These are phyloP conservation scores for Schwanniomyces etchellsii DNA, from an alignment of 1,139 yeast species.

Conservation along the genomic window DNA sequence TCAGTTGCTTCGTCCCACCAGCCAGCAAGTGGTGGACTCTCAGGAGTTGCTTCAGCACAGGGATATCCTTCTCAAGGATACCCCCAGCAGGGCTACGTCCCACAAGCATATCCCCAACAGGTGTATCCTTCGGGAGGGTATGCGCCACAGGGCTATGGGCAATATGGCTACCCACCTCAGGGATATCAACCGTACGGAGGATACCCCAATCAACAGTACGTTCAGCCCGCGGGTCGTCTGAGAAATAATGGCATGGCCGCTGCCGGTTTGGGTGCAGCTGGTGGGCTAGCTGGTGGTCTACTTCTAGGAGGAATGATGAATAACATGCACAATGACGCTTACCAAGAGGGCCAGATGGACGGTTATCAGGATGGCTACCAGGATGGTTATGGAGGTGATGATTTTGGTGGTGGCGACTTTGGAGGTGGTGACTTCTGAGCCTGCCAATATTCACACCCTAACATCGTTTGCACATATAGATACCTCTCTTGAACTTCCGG, in stretches of 20 bases:
- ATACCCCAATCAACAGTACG: constrained; percentile 12
- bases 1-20: background rate
- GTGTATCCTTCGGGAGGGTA: constrained; percentile 8
- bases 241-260: constrained; percentile 17
- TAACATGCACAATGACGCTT: constrained; percentile 22
- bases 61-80: constrained; percentile 1
- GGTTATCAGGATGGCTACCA: constrained; percentile 30
- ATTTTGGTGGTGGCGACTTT: constrained; percentile 20
- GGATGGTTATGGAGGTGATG: constrained; percentile 22
- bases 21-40: background rate
- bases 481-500: too few species aligned
- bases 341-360: constrained; percentile 15
- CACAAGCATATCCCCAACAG: constrained; percentile 2
- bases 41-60: background rate
- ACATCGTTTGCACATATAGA: background rate
- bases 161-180: constrained; percentile 11
- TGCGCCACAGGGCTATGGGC: constrained; percentile 16
- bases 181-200: constrained; percentile 15
- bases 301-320: constrained; percentile 43
- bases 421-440: constrained; percentile 18
- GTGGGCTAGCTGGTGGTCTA: constrained; percentile 75
- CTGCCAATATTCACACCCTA: constrained; percentile 1
- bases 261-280: constrained; percentile 68
- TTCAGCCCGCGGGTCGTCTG: constrained; percentile 9
- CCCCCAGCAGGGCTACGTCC: constrained; percentile 1